Conservation (phyloP, 1,284 basidiomycete species). For the Marasmius tenuissimus region DNA sequence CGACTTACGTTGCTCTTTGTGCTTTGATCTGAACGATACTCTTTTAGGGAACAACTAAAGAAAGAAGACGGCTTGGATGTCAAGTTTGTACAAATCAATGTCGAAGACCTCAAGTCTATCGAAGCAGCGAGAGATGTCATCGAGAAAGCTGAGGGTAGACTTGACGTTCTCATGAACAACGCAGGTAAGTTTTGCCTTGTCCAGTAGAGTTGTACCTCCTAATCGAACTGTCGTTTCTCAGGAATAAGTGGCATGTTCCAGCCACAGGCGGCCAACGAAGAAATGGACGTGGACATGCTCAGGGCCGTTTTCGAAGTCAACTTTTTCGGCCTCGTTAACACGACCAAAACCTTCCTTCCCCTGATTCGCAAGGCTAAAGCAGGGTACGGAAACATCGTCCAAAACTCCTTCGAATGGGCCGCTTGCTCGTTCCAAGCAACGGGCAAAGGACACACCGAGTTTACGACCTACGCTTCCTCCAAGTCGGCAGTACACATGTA, state of each 20-base stretch:
- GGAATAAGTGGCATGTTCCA: slow-evolving; percentile 29
- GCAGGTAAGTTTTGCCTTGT: slow-evolving; percentile 30
- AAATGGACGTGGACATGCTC: slow-evolving; percentile 31
- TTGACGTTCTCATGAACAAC: slow-evolving; percentile 52
- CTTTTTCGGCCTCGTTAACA: slow-evolving; percentile 37
- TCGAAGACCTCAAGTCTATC: slow-evolving; percentile 35
- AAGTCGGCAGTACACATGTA: slow-evolving; percentile 18
- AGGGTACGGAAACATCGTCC: slow-evolving; percentile 24
- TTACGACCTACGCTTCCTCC: slow-evolving; percentile 15
- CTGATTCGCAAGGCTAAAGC: slow-evolving; percentile 29
- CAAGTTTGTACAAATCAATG: slow-evolving; percentile 33
- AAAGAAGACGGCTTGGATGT: slow-evolving; percentile 27
- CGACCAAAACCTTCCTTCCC: slow-evolving; percentile 33
- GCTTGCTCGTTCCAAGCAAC: slow-evolving; percentile 45
- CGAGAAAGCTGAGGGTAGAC: slow-evolving; percentile 38
- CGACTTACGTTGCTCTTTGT: neutral
- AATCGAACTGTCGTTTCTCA: neutral
- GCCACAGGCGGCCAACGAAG: slow-evolving; percentile 31
- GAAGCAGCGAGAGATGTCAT: slow-evolving; percentile 33
- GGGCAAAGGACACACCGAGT: slow-evolving; percentile 9
- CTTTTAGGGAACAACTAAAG: slow-evolving; percentile 23
- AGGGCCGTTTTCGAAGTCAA: slow-evolving; percentile 39
- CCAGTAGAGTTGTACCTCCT: neutral
- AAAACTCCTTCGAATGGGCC: slow-evolving; percentile 43
- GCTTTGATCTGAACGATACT: neutral